Percentiles rank a stretch among this genome's conserved stretches.
Evolutionary conservation across 1,284 basidiomycete species (phyloP).

Genomic region (Baeospora myosura): DNA sequence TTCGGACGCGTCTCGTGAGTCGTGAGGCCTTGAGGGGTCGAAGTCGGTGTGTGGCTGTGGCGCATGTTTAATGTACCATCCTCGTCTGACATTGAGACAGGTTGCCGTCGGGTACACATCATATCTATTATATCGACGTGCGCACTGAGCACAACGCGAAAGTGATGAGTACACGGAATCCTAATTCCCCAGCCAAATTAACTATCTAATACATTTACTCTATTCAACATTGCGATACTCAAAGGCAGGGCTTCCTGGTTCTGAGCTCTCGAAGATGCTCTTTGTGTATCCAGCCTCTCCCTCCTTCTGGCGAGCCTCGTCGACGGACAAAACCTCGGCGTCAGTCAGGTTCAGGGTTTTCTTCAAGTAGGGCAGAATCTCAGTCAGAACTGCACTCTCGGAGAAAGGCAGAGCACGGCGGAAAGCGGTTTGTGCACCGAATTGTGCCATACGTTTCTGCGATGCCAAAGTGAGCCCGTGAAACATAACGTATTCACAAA

Average conservation of each 20-base stretch:
- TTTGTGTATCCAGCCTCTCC: slow-evolving; percentile 54
- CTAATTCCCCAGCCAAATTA: not conserved
- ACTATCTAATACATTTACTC: not conserved
- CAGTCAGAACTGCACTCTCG: slow-evolving; percentile 71
- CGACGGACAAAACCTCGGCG: slow-evolving; percentile 64
- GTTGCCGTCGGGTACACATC: too few relatives aligned
- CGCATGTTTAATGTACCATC: too few relatives aligned
- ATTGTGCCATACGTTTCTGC: slow-evolving; percentile 79
- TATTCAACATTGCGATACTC: slow-evolving; percentile 69
- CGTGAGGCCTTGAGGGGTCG: too few relatives aligned
- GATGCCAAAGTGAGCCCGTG: slow-evolving; percentile 6
- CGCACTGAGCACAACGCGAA: too few relatives aligned
- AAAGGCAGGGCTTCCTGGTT: slow-evolving; percentile 83
- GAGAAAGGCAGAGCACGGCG: slow-evolving; percentile 84
- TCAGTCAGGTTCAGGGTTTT: slow-evolving; percentile 73
- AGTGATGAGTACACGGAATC: too few relatives aligned
- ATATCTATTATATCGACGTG: too few relatives aligned
- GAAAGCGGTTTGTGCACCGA: slow-evolving; percentile 78
- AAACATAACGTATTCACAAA: slow-evolving; percentile 9
- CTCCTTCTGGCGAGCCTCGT: slow-evolving; percentile 58
- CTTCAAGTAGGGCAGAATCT: slow-evolving; percentile 79
- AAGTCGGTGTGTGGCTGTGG: too few relatives aligned
- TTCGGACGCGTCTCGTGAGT: too few relatives aligned
- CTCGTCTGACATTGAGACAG: too few relatives aligned
- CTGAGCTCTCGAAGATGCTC: slow-evolving; percentile 73